phyloP scores from a whole-genome alignment of 805 yeast genomes.

The Tetrapisispora nanseiensis region DNA sequence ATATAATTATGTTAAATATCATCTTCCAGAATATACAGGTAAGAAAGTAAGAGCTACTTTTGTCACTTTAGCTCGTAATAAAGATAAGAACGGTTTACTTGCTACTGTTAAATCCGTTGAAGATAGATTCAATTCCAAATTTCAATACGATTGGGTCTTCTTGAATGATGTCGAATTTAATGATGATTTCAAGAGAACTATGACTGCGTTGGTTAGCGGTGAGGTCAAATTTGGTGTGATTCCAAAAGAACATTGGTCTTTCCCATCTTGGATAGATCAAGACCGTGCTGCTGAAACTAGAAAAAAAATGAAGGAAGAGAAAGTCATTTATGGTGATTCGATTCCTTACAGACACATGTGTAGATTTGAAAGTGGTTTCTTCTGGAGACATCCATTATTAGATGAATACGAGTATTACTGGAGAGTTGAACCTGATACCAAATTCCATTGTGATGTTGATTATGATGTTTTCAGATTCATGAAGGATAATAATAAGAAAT shows the following conservation, averaged over 20 bases:
- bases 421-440: constrained; percentile 85
- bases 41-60: constrained; percentile 27
- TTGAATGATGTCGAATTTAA: constrained; percentile 70
- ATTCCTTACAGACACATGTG: constrained; percentile 84
- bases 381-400: constrained; percentile 63
- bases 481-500: constrained; percentile 63
- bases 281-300: constrained; percentile 58
- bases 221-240: constrained; percentile 61
- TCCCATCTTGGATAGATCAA: constrained; percentile 74
- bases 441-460: constrained; percentile 65
- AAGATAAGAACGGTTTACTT: constrained; percentile 48
- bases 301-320: constrained; percentile 35
- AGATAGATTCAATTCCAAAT: constrained; percentile 68
- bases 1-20: constrained; percentile 2
- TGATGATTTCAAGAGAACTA: constrained; percentile 53
- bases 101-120: constrained; percentile 62
- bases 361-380: constrained; percentile 77
- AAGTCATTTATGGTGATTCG: constrained; percentile 63
- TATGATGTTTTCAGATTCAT: constrained; percentile 74
- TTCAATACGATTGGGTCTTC: constrained; percentile 87
- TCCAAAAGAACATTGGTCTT: constrained; percentile 78
- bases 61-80: constrained; percentile 60
- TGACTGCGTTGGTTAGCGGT: constrained; percentile 53
- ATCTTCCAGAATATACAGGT: neutral
- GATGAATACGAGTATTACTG: constrained; percentile 75